Conservation (phyloP, 345 rosid species). For the Limnanthes douglasii region DNA sequence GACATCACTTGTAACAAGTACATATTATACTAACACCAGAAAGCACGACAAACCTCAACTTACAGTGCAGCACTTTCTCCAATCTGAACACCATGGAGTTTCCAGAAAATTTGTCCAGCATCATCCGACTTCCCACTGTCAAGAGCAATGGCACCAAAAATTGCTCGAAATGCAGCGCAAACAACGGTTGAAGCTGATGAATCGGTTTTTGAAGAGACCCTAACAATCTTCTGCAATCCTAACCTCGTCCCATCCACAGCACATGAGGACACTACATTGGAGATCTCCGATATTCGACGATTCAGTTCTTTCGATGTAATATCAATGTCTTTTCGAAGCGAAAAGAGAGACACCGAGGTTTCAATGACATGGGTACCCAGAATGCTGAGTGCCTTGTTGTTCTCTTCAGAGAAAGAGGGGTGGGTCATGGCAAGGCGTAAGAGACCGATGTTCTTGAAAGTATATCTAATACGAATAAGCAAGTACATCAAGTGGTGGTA, state of each 20-base stretch:
- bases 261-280: constrained; percentile 36
- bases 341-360: constrained; percentile 22
- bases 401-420: constrained; percentile 49
- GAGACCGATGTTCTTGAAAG: constrained; percentile 24
- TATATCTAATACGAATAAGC: constrained; percentile 40
- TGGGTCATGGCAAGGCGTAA: constrained; percentile 69
- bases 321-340: constrained; percentile 26
- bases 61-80: constrained; percentile 16
- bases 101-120: constrained; percentile 35
- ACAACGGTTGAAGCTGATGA: constrained; percentile 23
- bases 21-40: too few relatives aligned
- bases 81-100: constrained; percentile 20
- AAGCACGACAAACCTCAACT: too few relatives aligned
- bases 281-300: constrained; percentile 18
- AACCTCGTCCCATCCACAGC: constrained; percentile 38
- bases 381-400: constrained; percentile 46
- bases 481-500: too few relatives aligned
- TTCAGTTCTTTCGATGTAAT: constrained; percentile 32
- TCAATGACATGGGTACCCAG: constrained; percentile 41
- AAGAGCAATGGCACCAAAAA: constrained; percentile 59
- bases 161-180: constrained; percentile 46
- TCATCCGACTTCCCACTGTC: constrained; percentile 31
- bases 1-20: too few relatives aligned
- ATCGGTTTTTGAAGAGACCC: constrained; percentile 46
- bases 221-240: constrained; percentile 35